These are phyloP conservation scores for Umbelopsis ramanniana DNA, from an alignment of 192 early-diverging fungal genomes.

Conservation along the genomic window DNA sequence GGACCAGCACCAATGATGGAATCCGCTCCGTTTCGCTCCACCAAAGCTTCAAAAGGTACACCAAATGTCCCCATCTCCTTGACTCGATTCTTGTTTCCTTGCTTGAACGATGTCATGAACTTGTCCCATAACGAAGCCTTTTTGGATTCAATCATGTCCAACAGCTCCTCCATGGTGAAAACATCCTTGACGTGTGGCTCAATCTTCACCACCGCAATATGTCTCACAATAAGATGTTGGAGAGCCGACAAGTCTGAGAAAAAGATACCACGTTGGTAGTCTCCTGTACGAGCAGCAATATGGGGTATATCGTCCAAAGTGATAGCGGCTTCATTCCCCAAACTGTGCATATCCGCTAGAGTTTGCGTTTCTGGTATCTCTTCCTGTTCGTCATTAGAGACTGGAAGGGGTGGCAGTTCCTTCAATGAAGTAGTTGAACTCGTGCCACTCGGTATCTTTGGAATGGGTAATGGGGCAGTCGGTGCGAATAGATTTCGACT, in stretches of 20 bases:
- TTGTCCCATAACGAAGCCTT: conserved; percentile 80
- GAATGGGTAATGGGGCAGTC: not conserved
- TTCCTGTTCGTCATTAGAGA: not conserved
- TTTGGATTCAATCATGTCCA: conserved; percentile 74
- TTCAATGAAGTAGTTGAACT: not conserved
- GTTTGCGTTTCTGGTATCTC: not conserved
- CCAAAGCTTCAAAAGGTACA: conserved; percentile 82
- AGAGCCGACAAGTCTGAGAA: conserved; percentile 73
- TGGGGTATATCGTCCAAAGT: conserved; percentile 34
- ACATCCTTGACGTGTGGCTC: conserved; percentile 71
- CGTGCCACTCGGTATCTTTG: not conserved
- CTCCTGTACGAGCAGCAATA: conserved; percentile 12
- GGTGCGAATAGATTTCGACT: not conserved
- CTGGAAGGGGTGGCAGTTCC: conserved; percentile 5
- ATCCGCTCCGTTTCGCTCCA: conserved; percentile 83
- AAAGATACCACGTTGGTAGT: conserved; percentile 36
- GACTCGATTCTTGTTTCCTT: conserved; percentile 46
- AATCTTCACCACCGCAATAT: conserved; percentile 79
- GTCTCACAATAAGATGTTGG: conserved; percentile 80
- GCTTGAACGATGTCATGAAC: conserved; percentile 67
- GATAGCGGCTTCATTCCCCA: conserved; percentile 31
- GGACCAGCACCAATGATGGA: conserved; percentile 69
- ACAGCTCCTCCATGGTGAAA: conserved; percentile 73
- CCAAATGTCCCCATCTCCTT: conserved; percentile 85
- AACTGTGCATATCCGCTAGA: conserved; percentile 13